Evolutionary conservation across 2,329 filamentous ascomycete genomes (phyloP), one percentile per base, ranked within the genome.

Genomic region (Paecilomyces niveus): DNA sequence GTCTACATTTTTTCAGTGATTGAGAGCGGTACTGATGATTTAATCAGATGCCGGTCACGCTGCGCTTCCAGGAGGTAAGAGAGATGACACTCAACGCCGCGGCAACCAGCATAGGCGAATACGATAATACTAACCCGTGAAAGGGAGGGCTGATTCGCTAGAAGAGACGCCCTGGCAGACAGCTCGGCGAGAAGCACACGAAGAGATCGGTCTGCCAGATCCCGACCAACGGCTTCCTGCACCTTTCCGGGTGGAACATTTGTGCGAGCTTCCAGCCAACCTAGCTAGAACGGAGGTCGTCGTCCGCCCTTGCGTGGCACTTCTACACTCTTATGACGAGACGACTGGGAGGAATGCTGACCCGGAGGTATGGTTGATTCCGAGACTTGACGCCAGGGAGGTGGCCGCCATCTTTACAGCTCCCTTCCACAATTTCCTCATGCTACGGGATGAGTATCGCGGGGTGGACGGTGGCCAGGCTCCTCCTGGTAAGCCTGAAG

Each of bases 341-440:
- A 62, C 60, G 29, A 75, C 72, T 3, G 74, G 73, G 10, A 63
- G 70, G 55, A 71, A 72, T 61, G 80, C 78, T 0, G 80, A 82
- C 56, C 86, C 85, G 2, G 89, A 89, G 68, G 85, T 88, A 64
- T 83, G 80, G 61, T 83, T 92, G 74, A 90, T 90, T 60, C 92
- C 93, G 0, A 83, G 85, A 45, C 81, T 97, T 10, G 90, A 97
- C 74, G 89, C 92, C 1, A 88, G 89, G 64, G 93, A 97, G 75
- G 93, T 97, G 1, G 92, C 92, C 1, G 92, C 92, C 52, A 91
- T 97, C 33, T 97, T 97, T 76, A 93, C 90, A 4, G 92, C 89
- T 4, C 89, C 90, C 0, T 91, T 97, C 66, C 85, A 88, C 71
- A 89, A 92, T 71, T 97, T 97, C 72, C 77, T 97, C 56, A 80